Conservation (phyloP, 257 asterid species). For the Solanum pimpinellifolium region DNA sequence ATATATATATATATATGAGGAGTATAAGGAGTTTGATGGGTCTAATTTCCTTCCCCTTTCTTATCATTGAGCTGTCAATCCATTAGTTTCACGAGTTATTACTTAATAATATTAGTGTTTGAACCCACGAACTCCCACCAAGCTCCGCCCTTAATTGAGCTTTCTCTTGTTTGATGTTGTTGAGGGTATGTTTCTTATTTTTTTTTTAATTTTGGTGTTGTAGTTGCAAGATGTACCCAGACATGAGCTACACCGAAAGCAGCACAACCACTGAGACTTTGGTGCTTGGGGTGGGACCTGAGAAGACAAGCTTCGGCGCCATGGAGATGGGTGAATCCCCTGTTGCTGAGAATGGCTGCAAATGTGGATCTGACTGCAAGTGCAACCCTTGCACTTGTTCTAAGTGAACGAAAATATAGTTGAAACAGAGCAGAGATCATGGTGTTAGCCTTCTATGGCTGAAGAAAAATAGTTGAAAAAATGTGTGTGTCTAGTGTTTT, state of each 20-base stretch:
- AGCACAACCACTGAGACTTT: conserved; percentile 28
- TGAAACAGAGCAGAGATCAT: conserved; percentile 22
- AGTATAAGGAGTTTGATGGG: no score
- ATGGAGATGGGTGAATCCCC: conserved; percentile 12
- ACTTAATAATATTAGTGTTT: no score
- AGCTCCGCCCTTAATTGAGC: no score
- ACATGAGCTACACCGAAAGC: conserved; percentile 39
- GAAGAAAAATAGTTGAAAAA: not conserved
- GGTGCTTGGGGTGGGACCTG: conserved; percentile 64
- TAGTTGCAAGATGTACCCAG: conserved; percentile 74
- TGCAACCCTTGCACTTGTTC: conserved; percentile 74
- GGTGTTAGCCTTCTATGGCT: not conserved
- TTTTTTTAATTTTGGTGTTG: not conserved
- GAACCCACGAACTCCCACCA: no score
- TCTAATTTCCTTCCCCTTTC: no score
- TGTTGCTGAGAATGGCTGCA: conserved; percentile 68
- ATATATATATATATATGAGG: no score
- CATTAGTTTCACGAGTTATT: no score
- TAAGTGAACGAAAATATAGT: conserved; percentile 29
- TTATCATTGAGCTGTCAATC: no score
- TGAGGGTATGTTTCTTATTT: not conserved
- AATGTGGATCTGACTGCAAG: conserved; percentile 75
- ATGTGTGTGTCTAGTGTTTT: not conserved
- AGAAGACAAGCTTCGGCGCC: conserved; percentile 11
- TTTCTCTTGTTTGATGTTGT: not conserved